Percentiles rank a stretch among this genome's conserved stretches.
phyloP scores from a whole-genome alignment of 495 filamentous ascomycete genomes.

The Annulohypoxylon nitens region DNA sequence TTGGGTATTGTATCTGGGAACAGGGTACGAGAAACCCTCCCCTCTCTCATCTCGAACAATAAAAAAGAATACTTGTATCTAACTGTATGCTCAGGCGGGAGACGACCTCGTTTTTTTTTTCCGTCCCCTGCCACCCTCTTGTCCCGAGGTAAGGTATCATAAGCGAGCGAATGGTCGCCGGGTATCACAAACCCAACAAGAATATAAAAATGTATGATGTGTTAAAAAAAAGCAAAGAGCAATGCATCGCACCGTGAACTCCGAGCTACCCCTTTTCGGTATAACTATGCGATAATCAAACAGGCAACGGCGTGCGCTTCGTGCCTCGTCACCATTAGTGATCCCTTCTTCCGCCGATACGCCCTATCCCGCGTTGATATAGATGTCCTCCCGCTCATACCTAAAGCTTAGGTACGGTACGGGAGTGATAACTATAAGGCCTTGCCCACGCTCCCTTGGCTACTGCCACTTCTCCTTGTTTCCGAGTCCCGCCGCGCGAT shows the following conservation, averaged over 20 bases:
- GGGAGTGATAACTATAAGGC: constrained; percentile 48
- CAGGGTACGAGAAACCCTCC: constrained; percentile 3
- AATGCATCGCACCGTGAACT: constrained; percentile 36
- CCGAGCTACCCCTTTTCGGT: constrained; percentile 32
- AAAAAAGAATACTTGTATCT: constrained; percentile 3
- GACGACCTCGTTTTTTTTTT: constrained; percentile 16
- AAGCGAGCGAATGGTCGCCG: constrained; percentile 37
- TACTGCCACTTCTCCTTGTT: constrained; percentile 42
- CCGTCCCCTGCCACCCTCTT: constrained; percentile 1
- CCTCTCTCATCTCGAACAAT: constrained; percentile 8
- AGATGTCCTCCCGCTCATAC: neutral
- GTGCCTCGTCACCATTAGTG: constrained; percentile 20
- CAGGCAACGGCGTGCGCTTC: constrained; percentile 22
- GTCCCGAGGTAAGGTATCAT: constrained; percentile 34
- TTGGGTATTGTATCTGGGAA: constrained; percentile 30
- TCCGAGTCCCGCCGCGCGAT: constrained; percentile 29
- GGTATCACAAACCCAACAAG: constrained; percentile 39
- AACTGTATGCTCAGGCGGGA: constrained; percentile 20
- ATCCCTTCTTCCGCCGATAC: constrained; percentile 7
- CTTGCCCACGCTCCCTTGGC: constrained; percentile 55
- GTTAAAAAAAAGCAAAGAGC: constrained; percentile 27
- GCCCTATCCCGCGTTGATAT: neutral
- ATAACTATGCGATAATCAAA: constrained; percentile 33
- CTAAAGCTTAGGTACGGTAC: neutral
- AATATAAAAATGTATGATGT: constrained; percentile 22